Conservation (phyloP, 495 filamentous ascomycete species). For the Lichina pygmaea region DNA sequence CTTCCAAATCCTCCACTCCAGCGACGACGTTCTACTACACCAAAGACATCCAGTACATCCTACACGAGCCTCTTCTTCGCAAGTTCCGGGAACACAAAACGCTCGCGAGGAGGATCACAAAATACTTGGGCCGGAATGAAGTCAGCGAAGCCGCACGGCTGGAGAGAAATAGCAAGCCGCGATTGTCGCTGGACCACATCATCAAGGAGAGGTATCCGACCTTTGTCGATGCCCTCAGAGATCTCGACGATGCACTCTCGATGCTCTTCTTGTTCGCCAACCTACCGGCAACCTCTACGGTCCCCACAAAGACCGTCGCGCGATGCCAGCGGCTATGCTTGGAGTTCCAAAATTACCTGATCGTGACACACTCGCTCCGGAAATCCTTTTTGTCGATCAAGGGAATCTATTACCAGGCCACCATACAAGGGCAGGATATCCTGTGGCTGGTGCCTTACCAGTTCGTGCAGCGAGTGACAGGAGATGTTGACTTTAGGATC, state of each 20-base stretch:
- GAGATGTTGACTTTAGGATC: slow-evolving; percentile 89
- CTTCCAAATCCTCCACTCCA: slow-evolving; percentile 63
- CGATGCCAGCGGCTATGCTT: slow-evolving; percentile 73
- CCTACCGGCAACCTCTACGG: slow-evolving; percentile 63
- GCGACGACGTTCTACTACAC: slow-evolving; percentile 97
- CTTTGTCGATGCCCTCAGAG: slow-evolving; percentile 78
- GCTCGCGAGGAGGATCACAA: slow-evolving; percentile 84
- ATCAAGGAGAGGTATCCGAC: slow-evolving; percentile 96
- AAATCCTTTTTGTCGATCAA: slow-evolving; percentile 97
- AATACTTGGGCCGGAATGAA: slow-evolving; percentile 74
- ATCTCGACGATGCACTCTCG: slow-evolving; percentile 88
- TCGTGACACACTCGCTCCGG: slow-evolving; percentile 62
- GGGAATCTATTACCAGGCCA: slow-evolving; percentile 98
- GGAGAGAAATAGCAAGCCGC: slow-evolving; percentile 63
- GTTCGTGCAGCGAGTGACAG: slow-evolving; percentile 79
- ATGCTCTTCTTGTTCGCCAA: slow-evolving; percentile 95
- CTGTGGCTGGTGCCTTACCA: slow-evolving; percentile 93
- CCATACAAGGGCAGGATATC: slow-evolving; percentile 91
- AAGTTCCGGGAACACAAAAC: slow-evolving; percentile 95
- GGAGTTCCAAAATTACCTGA: slow-evolving; percentile 95
- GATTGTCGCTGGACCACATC: slow-evolving; percentile 79
- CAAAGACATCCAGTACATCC: slow-evolving; percentile 91
- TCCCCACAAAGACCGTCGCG: slow-evolving; percentile 78
- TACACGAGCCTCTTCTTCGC: slow-evolving; percentile 82
- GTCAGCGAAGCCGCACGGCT: slow-evolving; percentile 58